Evolutionary conservation across 768 basidiomycete species (phyloP), one percentile per base, ranked within the genome.

Genomic region (Krasilnikovozyma curviuscula): DNA sequence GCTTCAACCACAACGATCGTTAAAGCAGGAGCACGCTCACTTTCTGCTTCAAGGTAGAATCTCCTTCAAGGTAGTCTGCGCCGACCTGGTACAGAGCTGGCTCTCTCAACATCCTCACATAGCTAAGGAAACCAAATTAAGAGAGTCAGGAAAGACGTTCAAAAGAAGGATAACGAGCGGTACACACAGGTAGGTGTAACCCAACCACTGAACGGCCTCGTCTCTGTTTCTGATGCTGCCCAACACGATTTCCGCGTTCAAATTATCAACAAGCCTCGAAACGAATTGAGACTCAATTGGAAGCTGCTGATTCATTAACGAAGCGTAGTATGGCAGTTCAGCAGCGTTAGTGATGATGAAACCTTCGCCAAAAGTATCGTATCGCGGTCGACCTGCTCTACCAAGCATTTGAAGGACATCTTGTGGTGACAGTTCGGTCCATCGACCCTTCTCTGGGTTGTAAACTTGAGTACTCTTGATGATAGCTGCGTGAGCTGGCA

Each of bases 381-480:
- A 95, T 63, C 97, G 89, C 13, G 91, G 93, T 44, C 91, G 77
- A 60, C 93, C 93, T 3, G 93, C 93, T 57, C 89, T 79, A 40
- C 93, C 93, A 3, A 97, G 77, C 93, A 98, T 97, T 66, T 98
- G 93, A 5, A 98, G 69, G 0, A 97, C 88, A 61, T 97, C 93
- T 64, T 97, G 93, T 1, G 80, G 77, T 1, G 84, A 89, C 6
- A 97, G 67, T 63, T 97, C 93, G 4, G 83, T 81, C 93, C 93
- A 98, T 4, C 83, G 77, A 18, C 93, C 93, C 66, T 97, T 93
- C 66, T 93, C 89, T 0, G 93, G 93, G 64, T 93, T 95, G 67
- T 97, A 98, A 53, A 97, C 89, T 67, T 97, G 89, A 0, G 93
- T 97, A n/a, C 93, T 93, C 63, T 97, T 98, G 71, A 98, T 95